Evolutionary conservation across 805 yeast genomes (phyloP), one percentile per base, ranked within the genome.

Genomic region (Kluyveromyces dobzhanskii): DNA sequence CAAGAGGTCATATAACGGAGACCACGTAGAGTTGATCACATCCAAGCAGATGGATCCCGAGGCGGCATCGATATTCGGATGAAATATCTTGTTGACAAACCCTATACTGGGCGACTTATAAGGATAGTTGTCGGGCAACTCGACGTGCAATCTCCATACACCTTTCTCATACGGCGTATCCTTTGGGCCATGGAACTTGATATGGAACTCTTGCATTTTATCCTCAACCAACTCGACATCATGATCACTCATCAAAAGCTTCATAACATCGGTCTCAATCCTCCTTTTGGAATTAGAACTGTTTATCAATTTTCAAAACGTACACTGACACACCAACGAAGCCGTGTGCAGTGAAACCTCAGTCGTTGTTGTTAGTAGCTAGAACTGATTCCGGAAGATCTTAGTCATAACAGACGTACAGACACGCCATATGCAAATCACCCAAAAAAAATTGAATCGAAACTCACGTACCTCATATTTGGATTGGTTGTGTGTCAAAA

Each of bases 11-110:
- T 87, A 90, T 86, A 90, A 84, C 2, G 98, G 97, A 30, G 94
- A 84, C 98, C 98, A 90, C 0, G 97, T 86, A 56, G 90, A 96
- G 59, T 90, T 90, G 46, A 90, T 88, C 13, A 92, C 97, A 59
- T 90, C 97, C 36, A 90, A 75, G 62, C 98, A 90, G 5, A 90
- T 96, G 0, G 94, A 78, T 0, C 98, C 98, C 12, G 77, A 79
- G 19, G 77, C 71, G 57, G 87, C 94, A 57, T 90, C 98, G 45
- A 90, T 87, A 55, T 90, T 90, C 4, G 98, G 98, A 59, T 90
- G 98, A 63, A 77, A 88, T 14, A 92, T 90, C 56, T 80, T 83
- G 62, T 88, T 92, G 37, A 77, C 77, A 57, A 90, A 90, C 6
- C 97, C 97, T 45, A 90, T 87, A 12, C 96, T 86, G 4, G 98